Conservation (phyloP, 768 basidiomycete species). For the Macrolepiota dolichaula region DNA sequence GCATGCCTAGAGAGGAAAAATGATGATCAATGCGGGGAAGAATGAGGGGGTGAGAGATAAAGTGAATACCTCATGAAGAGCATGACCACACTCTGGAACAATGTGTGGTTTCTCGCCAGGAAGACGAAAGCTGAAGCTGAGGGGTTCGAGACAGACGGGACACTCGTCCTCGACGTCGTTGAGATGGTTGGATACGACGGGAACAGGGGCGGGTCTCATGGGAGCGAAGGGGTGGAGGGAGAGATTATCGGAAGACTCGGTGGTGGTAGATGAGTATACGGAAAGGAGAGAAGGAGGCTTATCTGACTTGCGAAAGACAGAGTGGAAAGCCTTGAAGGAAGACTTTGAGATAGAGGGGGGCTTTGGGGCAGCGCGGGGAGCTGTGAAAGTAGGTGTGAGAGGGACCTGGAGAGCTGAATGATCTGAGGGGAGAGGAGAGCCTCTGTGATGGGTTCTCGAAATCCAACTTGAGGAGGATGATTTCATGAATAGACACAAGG, state of each 20-base stretch:
- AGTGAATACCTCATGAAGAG: constrained; percentile 80
- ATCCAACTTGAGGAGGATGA: constrained; percentile 36
- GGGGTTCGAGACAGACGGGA: constrained; percentile 93
- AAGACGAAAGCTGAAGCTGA: constrained; percentile 88
- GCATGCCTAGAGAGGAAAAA: constrained; percentile 64
- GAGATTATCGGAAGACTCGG: constrained; percentile 34
- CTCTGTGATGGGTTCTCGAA: constrained; percentile 34
- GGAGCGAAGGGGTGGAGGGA: constrained; percentile 51
- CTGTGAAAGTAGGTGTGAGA: constrained; percentile 42
- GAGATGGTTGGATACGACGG: constrained; percentile 64
- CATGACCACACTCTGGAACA: constrained; percentile 96
- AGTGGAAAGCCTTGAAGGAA: constrained; percentile 41
- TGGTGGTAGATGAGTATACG: constrained; percentile 43
- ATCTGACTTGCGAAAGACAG: constrained; percentile 49
- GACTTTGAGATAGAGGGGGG: constrained; percentile 28
- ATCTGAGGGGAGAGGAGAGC: constrained; percentile 29
- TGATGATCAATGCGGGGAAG: constrained; percentile 4
- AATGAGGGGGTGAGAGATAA: constrained; percentile 12
- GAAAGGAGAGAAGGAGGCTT: constrained; percentile 48
- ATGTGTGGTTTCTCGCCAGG: constrained; percentile 98
- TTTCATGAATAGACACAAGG: constrained; percentile 31
- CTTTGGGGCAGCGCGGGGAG: constrained; percentile 34
- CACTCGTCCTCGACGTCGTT: constrained; percentile 86
- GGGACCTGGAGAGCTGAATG: constrained; percentile 29
- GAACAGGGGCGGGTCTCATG: constrained; percentile 63